Conservation (phyloP, 2,329 filamentous ascomycete genomes). For the Endoconidiophora polonica region DNA sequence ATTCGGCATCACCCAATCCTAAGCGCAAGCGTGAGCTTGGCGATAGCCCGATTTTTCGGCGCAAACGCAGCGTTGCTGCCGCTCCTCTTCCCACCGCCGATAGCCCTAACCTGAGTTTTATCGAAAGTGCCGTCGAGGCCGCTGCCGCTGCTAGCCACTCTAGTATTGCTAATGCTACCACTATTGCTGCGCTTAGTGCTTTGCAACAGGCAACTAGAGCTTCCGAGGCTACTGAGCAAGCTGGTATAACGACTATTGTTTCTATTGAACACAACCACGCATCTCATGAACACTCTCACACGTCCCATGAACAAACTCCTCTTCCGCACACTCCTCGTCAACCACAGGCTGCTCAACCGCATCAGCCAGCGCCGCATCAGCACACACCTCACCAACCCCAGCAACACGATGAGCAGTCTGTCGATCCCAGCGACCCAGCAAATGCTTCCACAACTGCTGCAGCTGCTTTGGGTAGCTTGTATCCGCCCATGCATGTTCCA, state of each 20-base stretch:
- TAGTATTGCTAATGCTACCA: constrained; percentile 10
- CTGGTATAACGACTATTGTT: constrained; percentile 1
- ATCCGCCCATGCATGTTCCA: constrained; percentile 41
- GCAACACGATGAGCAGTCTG: constrained; percentile 8
- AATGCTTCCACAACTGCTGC: constrained; percentile 43
- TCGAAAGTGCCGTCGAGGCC: constrained; percentile 35
- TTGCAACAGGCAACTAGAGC: constrained; percentile 35
- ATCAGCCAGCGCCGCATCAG: constrained; percentile 2
- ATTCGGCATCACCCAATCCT: constrained; percentile 26
- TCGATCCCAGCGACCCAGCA: constrained; percentile 31
- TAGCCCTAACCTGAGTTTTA: constrained; percentile 23
- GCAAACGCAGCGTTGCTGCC: constrained; percentile 34
- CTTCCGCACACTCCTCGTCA: constrained; percentile 5
- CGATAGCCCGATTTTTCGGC: constrained; percentile 33
- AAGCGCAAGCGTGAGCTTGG: constrained; percentile 37
- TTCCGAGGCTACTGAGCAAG: constrained; percentile 5
- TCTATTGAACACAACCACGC: background rate
- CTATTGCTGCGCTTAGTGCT: constrained; percentile 27
- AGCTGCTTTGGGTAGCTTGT: constrained; percentile 40
- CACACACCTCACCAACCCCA: constrained; percentile 9
- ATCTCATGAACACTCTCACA: background rate
- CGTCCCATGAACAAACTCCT: constrained; percentile 6
- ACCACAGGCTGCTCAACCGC: constrained; percentile 5
- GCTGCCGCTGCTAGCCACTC: constrained; percentile 24
- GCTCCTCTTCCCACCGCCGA: constrained; percentile 15